Percentiles rank a stretch among this genome's conserved stretches.
These are phyloP conservation scores for Podospora australis DNA, from an alignment of 495 filamentous ascomycete species.

Conservation along the genomic window DNA sequence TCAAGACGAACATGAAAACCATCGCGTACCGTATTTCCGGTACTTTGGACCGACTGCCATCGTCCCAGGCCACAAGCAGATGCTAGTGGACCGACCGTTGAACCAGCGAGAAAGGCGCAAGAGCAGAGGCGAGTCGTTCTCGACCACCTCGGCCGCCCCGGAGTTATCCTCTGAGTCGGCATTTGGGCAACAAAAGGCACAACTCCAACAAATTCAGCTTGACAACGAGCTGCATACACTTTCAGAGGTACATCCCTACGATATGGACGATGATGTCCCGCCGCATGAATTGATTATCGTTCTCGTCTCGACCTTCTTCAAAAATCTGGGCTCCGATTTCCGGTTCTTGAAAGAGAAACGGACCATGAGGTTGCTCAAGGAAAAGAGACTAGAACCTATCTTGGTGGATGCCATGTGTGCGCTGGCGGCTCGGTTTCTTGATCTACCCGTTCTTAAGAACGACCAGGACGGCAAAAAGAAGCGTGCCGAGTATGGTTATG, in stretches of 20 bases:
- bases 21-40: conserved; percentile 76
- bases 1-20: conserved; percentile 45
- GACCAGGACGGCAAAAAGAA: conserved; percentile 47
- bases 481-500: conserved; percentile 58
- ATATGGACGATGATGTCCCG: conserved; percentile 58
- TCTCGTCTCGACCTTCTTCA: conserved; percentile 71
- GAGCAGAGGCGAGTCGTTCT: conserved; percentile 37
- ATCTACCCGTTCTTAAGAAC: conserved; percentile 54
- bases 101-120: conserved; percentile 38
- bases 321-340: conserved; percentile 72
- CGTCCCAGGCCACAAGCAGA: conserved; percentile 86
- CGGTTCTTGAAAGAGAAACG: conserved; percentile 66
- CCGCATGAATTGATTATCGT: conserved; percentile 66
- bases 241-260: conserved; percentile 73
- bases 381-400: conserved; percentile 75
- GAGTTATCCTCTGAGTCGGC: too few relatives aligned
- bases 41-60: conserved; percentile 88
- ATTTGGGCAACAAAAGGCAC: conserved; percentile 9
- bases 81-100: conserved; percentile 63
- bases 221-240: conserved; percentile 47
- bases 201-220: conserved; percentile 21
- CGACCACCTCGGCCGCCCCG: conserved; percentile 34
- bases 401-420: conserved; percentile 82
- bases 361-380: conserved; percentile 63
- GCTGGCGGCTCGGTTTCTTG: conserved; percentile 73